Evolutionary conservation across 2,329 filamentous ascomycete genomes (phyloP).

Genomic region (Leptographium galeiforme): DNA sequence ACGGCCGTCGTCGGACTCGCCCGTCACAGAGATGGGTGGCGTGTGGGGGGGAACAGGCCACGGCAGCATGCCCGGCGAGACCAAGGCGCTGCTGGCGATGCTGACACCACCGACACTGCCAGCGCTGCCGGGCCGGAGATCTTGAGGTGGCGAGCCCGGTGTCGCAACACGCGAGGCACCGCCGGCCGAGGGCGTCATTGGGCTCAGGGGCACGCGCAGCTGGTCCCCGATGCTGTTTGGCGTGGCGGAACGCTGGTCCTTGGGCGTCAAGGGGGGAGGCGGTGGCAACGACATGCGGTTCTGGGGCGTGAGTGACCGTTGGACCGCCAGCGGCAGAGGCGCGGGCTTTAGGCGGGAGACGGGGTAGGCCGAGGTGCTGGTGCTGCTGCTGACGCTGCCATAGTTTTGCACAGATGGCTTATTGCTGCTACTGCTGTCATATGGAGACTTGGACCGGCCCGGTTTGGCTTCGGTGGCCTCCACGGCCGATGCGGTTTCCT

Average conservation of each 20-base stretch:
- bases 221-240: background rate
- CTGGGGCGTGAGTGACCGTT: background rate
- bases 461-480: background rate
- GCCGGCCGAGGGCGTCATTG: background rate
- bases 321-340: background rate
- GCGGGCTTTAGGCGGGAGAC: background rate
- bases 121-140: conserved; percentile 3
- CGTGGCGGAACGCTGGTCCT: too few relatives aligned
- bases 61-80: conserved; percentile 7
- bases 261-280: too few relatives aligned
- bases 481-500: background rate
- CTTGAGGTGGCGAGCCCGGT: too few relatives aligned
- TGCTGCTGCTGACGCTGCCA: background rate
- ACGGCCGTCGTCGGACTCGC: background rate
- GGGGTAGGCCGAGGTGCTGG: background rate
- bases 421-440: conserved; percentile 7
- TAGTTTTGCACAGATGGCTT: background rate
- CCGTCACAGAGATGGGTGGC: conserved; percentile 6
- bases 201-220: background rate
- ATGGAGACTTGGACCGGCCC: background rate
- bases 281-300: too few relatives aligned
- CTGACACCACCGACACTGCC: conserved; percentile 8
- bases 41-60: conserved; percentile 11
- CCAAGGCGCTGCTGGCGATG: conserved; percentile 10
- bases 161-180: too few relatives aligned